These are phyloP conservation scores for Candida sanyaensis DNA, from an alignment of 1,139 yeast genomes.

Conservation along the genomic window DNA sequence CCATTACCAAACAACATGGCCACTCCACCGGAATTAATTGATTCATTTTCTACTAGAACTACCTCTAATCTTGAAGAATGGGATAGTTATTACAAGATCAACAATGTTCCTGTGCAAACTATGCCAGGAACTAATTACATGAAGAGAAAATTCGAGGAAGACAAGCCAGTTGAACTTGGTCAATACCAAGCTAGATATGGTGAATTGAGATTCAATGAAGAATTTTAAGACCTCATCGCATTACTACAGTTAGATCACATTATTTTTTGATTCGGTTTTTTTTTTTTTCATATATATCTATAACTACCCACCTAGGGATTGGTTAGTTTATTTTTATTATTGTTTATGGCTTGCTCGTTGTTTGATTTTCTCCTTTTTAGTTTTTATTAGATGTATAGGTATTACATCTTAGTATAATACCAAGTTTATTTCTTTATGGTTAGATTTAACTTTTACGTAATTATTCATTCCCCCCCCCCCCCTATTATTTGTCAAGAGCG, in stretches of 20 bases:
- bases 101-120: constrained; percentile 19
- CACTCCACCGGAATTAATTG: constrained; percentile 42
- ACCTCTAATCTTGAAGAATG: constrained; percentile 17
- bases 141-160: constrained; percentile 44
- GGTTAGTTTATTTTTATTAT: neutral
- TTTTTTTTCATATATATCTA: neutral
- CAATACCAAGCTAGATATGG: constrained; percentile 36
- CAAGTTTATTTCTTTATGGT: neutral
- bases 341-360: neutral
- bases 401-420: neutral
- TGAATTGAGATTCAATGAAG: constrained; percentile 46
- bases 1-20: constrained; percentile 52
- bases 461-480: neutral
- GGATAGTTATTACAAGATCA: constrained; percentile 17
- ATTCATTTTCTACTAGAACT: constrained; percentile 40
- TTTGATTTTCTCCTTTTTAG: neutral
- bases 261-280: neutral
- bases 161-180: constrained; percentile 17
- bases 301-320: neutral
- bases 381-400: neutral
- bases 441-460: neutral
- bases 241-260: neutral
- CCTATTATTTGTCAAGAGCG: neutral
- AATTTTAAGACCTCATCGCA: constrained; percentile 33
- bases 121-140: constrained; percentile 24